Evolutionary conservation across 805 yeast species (phyloP).

Genomic region (Komagataella ulmi): DNA sequence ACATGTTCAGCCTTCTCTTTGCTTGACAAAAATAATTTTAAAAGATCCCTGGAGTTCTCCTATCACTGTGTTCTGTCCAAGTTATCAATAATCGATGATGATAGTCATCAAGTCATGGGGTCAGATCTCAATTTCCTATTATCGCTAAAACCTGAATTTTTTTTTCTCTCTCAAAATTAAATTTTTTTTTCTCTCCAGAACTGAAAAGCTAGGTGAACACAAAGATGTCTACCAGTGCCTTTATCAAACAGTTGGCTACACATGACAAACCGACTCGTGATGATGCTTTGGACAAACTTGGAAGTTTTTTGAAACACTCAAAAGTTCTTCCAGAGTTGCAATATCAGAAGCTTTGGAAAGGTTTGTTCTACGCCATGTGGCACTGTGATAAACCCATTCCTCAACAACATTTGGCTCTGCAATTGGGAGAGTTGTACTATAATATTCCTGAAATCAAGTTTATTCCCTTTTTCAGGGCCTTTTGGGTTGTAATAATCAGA

Average conservation of each 20-base stretch:
- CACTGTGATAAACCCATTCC: constrained; percentile 87
- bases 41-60: not conserved
- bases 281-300: constrained; percentile 54
- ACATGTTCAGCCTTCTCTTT: not conserved
- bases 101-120: not conserved
- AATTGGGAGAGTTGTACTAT: constrained; percentile 43
- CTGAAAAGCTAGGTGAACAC: not conserved
- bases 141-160: not conserved
- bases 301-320: constrained; percentile 36
- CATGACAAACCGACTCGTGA: constrained; percentile 52
- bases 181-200: not conserved
- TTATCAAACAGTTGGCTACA: constrained; percentile 75
- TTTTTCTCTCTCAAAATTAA: too few relatives aligned
- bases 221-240: constrained; percentile 27
- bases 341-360: constrained; percentile 85
- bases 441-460: constrained; percentile 26
- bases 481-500: constrained; percentile 64
- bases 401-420: constrained; percentile 73
- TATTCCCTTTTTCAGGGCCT: constrained; percentile 48
- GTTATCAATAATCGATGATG: not conserved
- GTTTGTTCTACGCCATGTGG: constrained; percentile 95
- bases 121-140: not conserved
- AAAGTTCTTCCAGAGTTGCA: constrained; percentile 35
- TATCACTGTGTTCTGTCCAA: not conserved
- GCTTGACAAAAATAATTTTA: too few relatives aligned